Percentiles rank a stretch among this genome's conserved stretches.
These are phyloP conservation scores for Flaveria robusta DNA, from an alignment of 129 eudicot genomes.

Conservation along the genomic window DNA sequence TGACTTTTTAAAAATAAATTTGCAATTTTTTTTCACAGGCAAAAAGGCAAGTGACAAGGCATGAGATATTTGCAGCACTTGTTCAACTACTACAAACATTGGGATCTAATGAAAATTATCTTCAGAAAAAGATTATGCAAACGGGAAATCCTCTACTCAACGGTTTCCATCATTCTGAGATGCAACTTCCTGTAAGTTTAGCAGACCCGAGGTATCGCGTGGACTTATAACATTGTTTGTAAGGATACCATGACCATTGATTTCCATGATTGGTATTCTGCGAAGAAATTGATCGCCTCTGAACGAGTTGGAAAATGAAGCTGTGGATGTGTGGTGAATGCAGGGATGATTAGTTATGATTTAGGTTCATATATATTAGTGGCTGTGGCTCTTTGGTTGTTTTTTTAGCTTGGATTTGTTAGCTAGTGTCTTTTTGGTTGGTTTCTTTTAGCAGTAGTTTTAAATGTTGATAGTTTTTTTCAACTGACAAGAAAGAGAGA, in stretches of 20 bases:
- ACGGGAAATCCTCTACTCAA: conserved; percentile 42
- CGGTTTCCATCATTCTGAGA: conserved; percentile 45
- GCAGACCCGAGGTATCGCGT: conserved; percentile 46
- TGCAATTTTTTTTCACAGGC: conserved; percentile 44
- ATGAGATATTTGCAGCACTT: conserved; percentile 79
- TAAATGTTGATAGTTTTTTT: conserved; percentile 40
- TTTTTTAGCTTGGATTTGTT: conserved; percentile 31
- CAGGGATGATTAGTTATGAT: conserved; percentile 17
- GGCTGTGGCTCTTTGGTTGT: conserved; percentile 20
- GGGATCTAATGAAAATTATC: conserved; percentile 36
- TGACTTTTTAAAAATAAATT: background rate
- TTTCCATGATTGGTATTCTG: conserved; percentile 45
- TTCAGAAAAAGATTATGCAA: conserved; percentile 38
- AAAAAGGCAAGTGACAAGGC: conserved; percentile 62
- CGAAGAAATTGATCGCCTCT: conserved; percentile 4
- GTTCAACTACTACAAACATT: conserved; percentile 68
- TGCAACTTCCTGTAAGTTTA: conserved; percentile 54
- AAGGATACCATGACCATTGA: conserved; percentile 44
- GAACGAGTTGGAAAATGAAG: conserved; percentile 16
- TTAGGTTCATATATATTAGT: conserved; percentile 20
- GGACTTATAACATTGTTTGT: conserved; percentile 41
- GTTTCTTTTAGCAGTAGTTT: conserved; percentile 26
- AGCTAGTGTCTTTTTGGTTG: conserved; percentile 29
- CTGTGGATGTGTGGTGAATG: conserved; percentile 18
- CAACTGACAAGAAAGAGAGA: conserved; percentile 41